Evolutionary conservation across 345 rosid species (phyloP).

Genomic region (Boechera stricta): DNA sequence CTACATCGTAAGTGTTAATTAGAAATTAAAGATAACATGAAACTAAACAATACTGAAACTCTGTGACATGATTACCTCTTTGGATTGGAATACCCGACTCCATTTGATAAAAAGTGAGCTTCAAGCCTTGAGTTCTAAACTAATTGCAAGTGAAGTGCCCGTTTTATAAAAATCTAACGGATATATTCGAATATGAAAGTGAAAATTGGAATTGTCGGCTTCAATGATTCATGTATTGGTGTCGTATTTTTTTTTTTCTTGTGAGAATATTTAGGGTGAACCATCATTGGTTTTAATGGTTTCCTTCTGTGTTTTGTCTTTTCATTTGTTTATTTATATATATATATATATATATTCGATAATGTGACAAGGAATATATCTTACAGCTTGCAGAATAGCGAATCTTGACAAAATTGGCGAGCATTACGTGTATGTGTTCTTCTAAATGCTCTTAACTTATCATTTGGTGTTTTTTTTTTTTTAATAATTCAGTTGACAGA

Average conservation of each 20-base stretch:
- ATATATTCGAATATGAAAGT: conserved; percentile 27
- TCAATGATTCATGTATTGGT: neutral
- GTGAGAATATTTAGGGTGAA: conserved; percentile 14
- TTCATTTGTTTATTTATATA: neutral
- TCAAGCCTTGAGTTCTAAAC: neutral
- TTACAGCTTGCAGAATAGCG: conserved; percentile 42
- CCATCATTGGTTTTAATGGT: conserved; percentile 6
- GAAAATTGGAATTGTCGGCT: neutral
- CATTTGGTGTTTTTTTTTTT: neutral
- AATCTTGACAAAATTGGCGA: conserved; percentile 12
- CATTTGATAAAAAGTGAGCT: conserved; percentile 5
- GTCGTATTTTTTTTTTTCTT: conserved; percentile 7
- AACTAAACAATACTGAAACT: neutral
- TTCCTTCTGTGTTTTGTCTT: conserved; percentile 13
- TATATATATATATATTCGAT: conserved; percentile 14
- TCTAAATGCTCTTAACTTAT: neutral
- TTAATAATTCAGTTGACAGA: neutral
- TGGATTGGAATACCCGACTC: conserved; percentile 19
- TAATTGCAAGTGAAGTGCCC: neutral
- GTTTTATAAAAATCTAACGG: conserved; percentile 13
- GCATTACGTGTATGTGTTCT: conserved; percentile 3
- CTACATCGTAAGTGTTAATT: conserved; percentile 58
- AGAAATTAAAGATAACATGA: neutral
- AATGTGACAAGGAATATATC: conserved; percentile 27
- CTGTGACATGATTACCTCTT: conserved; percentile 27